Base-by-base conservation (phyloP, 495 filamentous ascomycete species). In the Trichocladium antarcticum region DNA sequence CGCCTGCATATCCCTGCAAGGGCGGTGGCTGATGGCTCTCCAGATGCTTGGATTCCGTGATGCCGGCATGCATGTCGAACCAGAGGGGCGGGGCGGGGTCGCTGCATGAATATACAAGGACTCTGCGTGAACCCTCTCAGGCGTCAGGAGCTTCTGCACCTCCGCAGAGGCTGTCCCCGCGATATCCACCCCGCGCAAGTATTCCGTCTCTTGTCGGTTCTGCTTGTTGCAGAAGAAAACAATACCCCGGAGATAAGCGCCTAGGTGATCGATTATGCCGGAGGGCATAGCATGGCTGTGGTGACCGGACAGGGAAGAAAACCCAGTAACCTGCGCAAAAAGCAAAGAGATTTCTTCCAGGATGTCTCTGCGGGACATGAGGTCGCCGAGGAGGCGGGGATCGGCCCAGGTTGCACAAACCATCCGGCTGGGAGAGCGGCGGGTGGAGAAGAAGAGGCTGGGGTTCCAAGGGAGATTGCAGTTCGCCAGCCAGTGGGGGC, bases 351-450 rank as follows among this genome's bases (percentile, higher is more conserved):
- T n/a, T n/a, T n/a, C n/a, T n/a, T n/a, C n/a, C n/a, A n/a, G n/a
- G n/a, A n/a, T n/a, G n/a, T n/a, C n/a, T n/a, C n/a, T n/a, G n/a
- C n/a, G n/a, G n/a, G n/a, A n/a, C n/a, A 31, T 42, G 36, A 29
- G 42, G 52, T 45, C 42, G 46, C 41, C 21, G 47, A 43, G 21
- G 32, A 45, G 32, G 47, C 39, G 29, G 42, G 41, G 29, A 31
- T 24, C 31, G 19, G 35, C 32, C 28, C 11, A 43, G 40, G 52
- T 55, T 42, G 19, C 42, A 55, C 52, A 42, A 28, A 53, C 24
- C 24, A 49, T 35, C 52, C 52, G 52, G 52, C 52, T 42, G 52
- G 28, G 27, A 35, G 37, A 36, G 15, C 20, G 42, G 35, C 21
- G 28, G 22, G 14, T 9, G 24, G 15, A 7, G 31, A 1, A 17